Percentiles rank a stretch among this genome's conserved stretches.
These are phyloP conservation scores for Rosa lucieae DNA, from an alignment of 306 rosid species.

Conservation along the genomic window DNA sequence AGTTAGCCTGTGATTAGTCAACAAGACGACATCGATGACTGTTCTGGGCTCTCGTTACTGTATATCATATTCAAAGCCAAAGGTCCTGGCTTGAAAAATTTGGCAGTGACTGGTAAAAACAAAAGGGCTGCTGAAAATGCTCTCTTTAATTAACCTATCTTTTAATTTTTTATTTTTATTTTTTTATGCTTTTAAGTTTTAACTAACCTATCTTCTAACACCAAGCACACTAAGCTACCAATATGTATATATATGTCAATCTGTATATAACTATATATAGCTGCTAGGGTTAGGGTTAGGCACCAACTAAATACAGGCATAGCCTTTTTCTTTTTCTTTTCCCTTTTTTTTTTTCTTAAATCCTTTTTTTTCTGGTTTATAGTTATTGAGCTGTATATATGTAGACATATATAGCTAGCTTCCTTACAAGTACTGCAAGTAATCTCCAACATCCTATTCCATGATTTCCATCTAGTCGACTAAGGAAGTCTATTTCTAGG, in stretches of 20 bases:
- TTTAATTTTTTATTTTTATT: no score
- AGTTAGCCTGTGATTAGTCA: slow-evolving; percentile 27
- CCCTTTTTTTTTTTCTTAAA: background rate
- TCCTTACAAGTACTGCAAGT: background rate
- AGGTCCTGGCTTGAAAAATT: slow-evolving; percentile 21
- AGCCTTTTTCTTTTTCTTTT: background rate
- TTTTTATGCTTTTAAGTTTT: no score
- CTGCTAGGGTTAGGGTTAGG: slow-evolving; percentile 70
- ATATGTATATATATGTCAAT: background rate
- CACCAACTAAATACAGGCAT: slow-evolving; percentile 22
- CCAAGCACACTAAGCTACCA: slow-evolving; percentile 14
- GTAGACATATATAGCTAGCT: background rate
- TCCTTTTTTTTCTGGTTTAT: background rate
- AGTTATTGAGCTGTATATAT: background rate
- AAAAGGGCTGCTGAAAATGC: slow-evolving; percentile 28
- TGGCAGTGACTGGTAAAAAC: slow-evolving; percentile 33
- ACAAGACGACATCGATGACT: slow-evolving; percentile 32
- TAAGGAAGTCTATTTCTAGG: background rate
- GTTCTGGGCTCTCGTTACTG: slow-evolving; percentile 25
- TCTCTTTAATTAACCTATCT: background rate
- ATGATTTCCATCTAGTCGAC: background rate
- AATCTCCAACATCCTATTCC: background rate
- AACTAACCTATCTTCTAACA: background rate
- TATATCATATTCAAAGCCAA: slow-evolving; percentile 22
- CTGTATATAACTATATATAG: slow-evolving; percentile 21